phyloP scores from a whole-genome alignment of 2,329 filamentous ascomycete genomes.

The Cercospora beticola region DNA sequence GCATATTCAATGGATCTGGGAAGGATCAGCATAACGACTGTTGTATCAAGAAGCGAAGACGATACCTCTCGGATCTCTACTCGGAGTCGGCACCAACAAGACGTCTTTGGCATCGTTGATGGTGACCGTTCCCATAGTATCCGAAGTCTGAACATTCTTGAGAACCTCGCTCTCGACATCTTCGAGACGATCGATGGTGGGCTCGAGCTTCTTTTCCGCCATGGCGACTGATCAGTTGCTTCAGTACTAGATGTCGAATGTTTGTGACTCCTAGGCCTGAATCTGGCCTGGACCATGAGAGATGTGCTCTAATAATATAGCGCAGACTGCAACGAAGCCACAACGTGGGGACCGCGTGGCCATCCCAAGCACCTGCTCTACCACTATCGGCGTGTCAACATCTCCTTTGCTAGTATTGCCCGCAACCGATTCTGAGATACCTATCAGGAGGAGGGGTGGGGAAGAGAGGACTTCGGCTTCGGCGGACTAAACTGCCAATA shows the following conservation, averaged over 20 bases:
- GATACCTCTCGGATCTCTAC: slow-evolving; percentile 35
- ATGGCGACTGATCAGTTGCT: slow-evolving; percentile 3
- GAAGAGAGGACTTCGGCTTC: background rate
- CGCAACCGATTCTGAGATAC: background rate
- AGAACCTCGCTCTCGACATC: slow-evolving; percentile 8
- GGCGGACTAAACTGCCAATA: background rate
- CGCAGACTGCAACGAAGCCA: background rate
- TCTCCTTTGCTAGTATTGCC: background rate
- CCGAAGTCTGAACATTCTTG: slow-evolving; percentile 4
- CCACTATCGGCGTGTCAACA: background rate
- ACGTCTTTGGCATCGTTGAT: slow-evolving; percentile 33
- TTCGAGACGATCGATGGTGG: slow-evolving; percentile 17
- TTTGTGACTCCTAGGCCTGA: background rate
- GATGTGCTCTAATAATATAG: background rate
- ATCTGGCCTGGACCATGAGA: background rate
- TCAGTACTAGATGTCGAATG: background rate
- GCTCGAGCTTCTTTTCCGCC: slow-evolving; percentile 8
- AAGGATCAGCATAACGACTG: background rate
- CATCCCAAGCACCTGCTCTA: background rate
- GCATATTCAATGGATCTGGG: slow-evolving; percentile 37
- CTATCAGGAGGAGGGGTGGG: background rate
- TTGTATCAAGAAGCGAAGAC: slow-evolving; percentile 3
- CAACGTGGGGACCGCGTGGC: background rate
- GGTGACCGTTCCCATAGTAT: slow-evolving; percentile 36
- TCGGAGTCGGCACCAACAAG: slow-evolving; percentile 34